A percentile compares a stretch with the other conserved stretches of the same genome.
Evolutionary conservation across 805 yeast species (phyloP).

Genomic region (Sungouiozyma ichnusensis): DNA sequence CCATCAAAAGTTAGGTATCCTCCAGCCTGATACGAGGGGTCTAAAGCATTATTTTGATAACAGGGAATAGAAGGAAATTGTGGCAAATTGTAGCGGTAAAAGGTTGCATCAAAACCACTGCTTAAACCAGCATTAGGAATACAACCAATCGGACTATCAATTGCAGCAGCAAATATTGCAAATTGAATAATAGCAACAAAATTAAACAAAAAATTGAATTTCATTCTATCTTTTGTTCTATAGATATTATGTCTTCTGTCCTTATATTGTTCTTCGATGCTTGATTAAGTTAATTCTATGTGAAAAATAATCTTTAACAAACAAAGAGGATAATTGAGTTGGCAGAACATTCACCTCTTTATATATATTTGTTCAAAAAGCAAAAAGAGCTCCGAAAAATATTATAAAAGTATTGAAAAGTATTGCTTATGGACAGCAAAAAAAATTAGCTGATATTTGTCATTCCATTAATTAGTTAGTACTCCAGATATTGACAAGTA

Average conservation of each 20-base stretch:
- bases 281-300: no score
- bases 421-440: no score
- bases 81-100: neutral
- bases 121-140: neutral
- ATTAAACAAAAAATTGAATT: neutral
- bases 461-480: no score
- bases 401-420: no score
- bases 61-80: neutral
- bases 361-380: no score
- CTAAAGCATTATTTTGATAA: neutral
- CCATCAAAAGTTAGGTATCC: neutral
- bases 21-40: neutral
- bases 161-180: neutral
- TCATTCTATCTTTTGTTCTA: neutral
- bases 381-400: no score
- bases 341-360: no score
- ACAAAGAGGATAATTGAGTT: no score
- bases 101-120: neutral
- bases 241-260: neutral
- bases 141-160: neutral
- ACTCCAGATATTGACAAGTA: no score
- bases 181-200: neutral
- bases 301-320: no score
- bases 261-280: no score
- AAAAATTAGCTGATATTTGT: no score